A percentile compares a stretch with the other conserved stretches of the same genome.
phyloP scores from a whole-genome alignment of 257 asterid species.

The Solanum neorickii region DNA sequence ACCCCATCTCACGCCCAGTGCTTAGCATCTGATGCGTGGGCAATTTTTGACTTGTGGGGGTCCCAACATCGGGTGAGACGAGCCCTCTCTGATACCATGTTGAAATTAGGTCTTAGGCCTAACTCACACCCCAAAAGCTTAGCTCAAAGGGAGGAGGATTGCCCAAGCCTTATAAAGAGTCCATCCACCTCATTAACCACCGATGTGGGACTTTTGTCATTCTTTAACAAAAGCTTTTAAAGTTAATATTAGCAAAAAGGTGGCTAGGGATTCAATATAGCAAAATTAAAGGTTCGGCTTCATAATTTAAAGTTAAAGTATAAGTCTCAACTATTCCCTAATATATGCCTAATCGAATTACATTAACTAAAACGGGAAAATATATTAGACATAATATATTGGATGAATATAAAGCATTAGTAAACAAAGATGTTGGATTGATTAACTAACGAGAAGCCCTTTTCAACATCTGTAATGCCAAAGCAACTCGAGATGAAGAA shows the following conservation, averaged over 20 bases:
- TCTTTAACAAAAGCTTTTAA: not conserved
- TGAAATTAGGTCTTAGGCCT: no score
- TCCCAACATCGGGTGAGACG: no score
- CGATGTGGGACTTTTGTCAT: no score
- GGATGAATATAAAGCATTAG: not conserved
- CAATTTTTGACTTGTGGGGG: no score
- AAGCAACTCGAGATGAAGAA: not conserved
- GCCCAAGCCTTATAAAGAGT: no score
- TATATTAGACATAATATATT: not conserved
- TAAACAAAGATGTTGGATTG: not conserved
- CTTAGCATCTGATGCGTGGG: no score
- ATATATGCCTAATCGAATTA: not conserved
- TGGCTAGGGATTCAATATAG: not conserved
- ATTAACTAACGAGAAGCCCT: not conserved
- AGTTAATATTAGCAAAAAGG: not conserved
- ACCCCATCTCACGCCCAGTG: no score
- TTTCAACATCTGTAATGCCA: not conserved
- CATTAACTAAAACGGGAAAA: not conserved
- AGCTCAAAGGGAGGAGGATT: no score
- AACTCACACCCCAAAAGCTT: no score
- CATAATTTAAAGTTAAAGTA: not conserved
- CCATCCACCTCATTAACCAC: no score
- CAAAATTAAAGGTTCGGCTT: not conserved
- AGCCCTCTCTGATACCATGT: no score
- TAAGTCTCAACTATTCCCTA: not conserved